Conservation (phyloP, 805 yeast genomes). For the Metschnikowia amazonensis region DNA sequence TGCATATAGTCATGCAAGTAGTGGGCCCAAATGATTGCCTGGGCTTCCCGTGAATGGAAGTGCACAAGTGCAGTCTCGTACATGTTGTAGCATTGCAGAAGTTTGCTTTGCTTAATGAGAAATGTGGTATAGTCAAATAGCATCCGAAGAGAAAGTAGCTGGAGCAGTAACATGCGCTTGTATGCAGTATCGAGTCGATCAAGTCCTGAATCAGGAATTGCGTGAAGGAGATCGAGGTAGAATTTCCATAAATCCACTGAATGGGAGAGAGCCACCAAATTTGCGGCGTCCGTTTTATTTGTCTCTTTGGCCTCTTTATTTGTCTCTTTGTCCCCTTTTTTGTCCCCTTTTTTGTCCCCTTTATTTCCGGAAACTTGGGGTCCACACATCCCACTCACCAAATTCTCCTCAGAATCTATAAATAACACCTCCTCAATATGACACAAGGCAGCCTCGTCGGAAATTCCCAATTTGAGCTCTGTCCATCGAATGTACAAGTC, state of each 20-base stretch:
- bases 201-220: slow-evolving; percentile 39
- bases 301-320: too few species aligned
- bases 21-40: slow-evolving; percentile 65
- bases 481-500: slow-evolving; percentile 75
- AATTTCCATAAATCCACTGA: slow-evolving; percentile 67
- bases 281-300: too few species aligned
- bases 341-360: too few species aligned
- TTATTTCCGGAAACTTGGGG: too few species aligned
- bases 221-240: slow-evolving; percentile 67
- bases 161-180: slow-evolving; percentile 36
- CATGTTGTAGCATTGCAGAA: slow-evolving; percentile 51
- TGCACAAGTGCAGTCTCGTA: slow-evolving; percentile 65
- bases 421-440: slow-evolving; percentile 33
- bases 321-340: too few species aligned
- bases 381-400: too few species aligned
- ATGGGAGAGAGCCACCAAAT: slow-evolving; percentile 39
- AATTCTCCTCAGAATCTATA: neutral
- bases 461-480: slow-evolving; percentile 53
- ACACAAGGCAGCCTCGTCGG: slow-evolving; percentile 37
- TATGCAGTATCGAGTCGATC: slow-evolving; percentile 25
- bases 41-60: slow-evolving; percentile 54
- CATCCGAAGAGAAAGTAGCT: slow-evolving; percentile 64
- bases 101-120: slow-evolving; percentile 44
- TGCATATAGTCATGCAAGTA: slow-evolving; percentile 54
- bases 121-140: slow-evolving; percentile 65